Conservation (phyloP, 306 rosid genomes). For the Vigna trinervia region DNA sequence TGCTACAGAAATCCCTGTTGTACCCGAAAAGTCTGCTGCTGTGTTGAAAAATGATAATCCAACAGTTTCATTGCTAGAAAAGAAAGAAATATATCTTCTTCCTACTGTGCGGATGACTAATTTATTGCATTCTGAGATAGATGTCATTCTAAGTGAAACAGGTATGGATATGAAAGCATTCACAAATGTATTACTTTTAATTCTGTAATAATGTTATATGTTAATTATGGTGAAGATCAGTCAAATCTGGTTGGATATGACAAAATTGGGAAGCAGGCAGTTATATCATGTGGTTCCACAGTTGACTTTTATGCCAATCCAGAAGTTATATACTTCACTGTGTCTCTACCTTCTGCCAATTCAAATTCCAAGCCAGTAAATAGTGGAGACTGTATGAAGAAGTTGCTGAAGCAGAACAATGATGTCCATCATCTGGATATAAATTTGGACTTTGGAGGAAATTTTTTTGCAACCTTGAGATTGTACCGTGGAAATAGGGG, state of each 20-base stretch:
- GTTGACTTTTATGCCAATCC: slow-evolving; percentile 86
- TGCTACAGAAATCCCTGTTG: slow-evolving; percentile 72
- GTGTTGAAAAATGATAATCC: slow-evolving; percentile 52
- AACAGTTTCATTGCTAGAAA: slow-evolving; percentile 72
- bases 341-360: slow-evolving; percentile 64
- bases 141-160: slow-evolving; percentile 76
- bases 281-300: slow-evolving; percentile 64
- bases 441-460: slow-evolving; percentile 84
- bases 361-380: slow-evolving; percentile 75
- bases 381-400: slow-evolving; percentile 81
- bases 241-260: slow-evolving; percentile 52
- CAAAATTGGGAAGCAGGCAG: slow-evolving; percentile 66
- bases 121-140: slow-evolving; percentile 76
- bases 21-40: slow-evolving; percentile 56
- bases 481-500: slow-evolving; percentile 84
- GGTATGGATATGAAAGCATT: slow-evolving; percentile 59
- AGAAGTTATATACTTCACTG: slow-evolving; percentile 67
- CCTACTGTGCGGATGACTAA: slow-evolving; percentile 90
- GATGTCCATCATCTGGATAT: slow-evolving; percentile 69
- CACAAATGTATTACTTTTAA: slow-evolving; percentile 29
- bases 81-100: slow-evolving; percentile 84
- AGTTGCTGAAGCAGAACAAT: slow-evolving; percentile 75
- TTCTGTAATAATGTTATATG: slow-evolving; percentile 41
- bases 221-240: slow-evolving; percentile 60
- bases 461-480: slow-evolving; percentile 73